Conservation (phyloP, 306 rosid species). For the Macrotyloma uniflorum region DNA sequence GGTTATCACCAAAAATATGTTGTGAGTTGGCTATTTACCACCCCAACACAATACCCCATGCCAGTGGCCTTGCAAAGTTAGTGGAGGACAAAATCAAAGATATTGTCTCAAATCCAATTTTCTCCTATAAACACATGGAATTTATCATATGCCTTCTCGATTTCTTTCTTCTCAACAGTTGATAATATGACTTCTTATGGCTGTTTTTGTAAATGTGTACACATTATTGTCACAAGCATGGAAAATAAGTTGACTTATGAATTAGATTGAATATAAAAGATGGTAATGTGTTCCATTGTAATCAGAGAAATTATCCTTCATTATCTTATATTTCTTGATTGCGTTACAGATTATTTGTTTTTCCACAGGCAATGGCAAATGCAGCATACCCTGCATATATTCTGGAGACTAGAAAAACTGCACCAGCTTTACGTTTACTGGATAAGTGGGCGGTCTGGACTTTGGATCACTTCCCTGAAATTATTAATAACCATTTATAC, state of each 20-base stretch:
- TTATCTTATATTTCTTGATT: neutral
- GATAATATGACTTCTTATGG: neutral
- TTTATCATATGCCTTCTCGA: too few relatives aligned
- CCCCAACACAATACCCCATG: too few relatives aligned
- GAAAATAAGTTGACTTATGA: neutral
- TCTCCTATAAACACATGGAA: too few relatives aligned
- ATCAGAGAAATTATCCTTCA: neutral
- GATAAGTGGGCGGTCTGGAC: constrained; percentile 93
- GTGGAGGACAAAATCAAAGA: too few relatives aligned
- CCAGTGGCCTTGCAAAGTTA: too few relatives aligned
- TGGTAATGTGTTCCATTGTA: constrained; percentile 9
- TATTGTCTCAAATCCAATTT: too few relatives aligned
- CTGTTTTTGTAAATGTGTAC: neutral
- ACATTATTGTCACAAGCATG: neutral
- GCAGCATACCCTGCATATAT: constrained; percentile 83
- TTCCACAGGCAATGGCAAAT: constrained; percentile 77
- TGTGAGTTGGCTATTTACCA: too few relatives aligned
- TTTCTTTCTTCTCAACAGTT: too few relatives aligned
- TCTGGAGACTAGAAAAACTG: constrained; percentile 91
- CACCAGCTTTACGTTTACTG: constrained; percentile 88
- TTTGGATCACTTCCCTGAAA: constrained; percentile 49
- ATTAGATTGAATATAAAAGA: constrained; percentile 3
- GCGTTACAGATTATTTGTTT: constrained; percentile 32
- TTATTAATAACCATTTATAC: constrained; percentile 1
- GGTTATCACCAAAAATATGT: too few relatives aligned